These are phyloP conservation scores for Begonia fuchsioides DNA, from an alignment of 306 rosid species.

Conservation along the genomic window DNA sequence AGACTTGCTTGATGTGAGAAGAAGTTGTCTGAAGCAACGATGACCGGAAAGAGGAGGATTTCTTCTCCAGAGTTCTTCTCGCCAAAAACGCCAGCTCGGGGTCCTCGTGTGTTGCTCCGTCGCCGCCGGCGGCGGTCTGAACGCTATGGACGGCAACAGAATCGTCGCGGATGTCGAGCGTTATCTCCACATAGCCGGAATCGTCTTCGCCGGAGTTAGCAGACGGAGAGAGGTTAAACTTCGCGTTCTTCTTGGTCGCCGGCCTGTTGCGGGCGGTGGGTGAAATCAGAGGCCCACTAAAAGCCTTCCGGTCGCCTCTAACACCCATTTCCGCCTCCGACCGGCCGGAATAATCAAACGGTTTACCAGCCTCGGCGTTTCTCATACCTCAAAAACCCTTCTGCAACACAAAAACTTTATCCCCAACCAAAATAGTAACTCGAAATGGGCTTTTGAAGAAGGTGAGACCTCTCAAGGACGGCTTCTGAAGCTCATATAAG, in stretches of 20 bases:
- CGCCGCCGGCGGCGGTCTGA: conserved; percentile 17
- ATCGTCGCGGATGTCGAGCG: conserved; percentile 45
- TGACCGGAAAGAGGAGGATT: conserved; percentile 29
- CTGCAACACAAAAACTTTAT: too few species aligned
- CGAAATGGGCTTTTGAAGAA: too few species aligned
- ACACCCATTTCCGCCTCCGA: conserved; percentile 9
- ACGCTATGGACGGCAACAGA: conserved; percentile 50
- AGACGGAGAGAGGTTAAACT: conserved; percentile 7
- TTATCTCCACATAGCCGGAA: conserved; percentile 33
- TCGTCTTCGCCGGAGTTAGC: conserved; percentile 3
- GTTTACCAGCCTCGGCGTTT: neutral
- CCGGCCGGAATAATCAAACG: too few species aligned
- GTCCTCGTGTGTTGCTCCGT: conserved; percentile 15
- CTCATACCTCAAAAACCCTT: too few species aligned
- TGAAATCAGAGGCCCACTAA: conserved; percentile 26
- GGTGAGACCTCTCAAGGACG: too few species aligned
- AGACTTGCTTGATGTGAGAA: conserved; percentile 25
- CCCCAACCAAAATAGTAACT: too few species aligned
- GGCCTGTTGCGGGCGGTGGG: neutral
- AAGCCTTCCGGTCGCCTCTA: conserved; percentile 11
- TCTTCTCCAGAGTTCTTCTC: conserved; percentile 22
- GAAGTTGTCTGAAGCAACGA: conserved; percentile 25
- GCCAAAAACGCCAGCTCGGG: conserved; percentile 33
- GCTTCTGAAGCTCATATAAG: too few species aligned
- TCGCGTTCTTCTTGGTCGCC: conserved; percentile 4